phyloP scores from a whole-genome alignment of 176 grass and related monocot species.

The Aegilops umbellulata region DNA sequence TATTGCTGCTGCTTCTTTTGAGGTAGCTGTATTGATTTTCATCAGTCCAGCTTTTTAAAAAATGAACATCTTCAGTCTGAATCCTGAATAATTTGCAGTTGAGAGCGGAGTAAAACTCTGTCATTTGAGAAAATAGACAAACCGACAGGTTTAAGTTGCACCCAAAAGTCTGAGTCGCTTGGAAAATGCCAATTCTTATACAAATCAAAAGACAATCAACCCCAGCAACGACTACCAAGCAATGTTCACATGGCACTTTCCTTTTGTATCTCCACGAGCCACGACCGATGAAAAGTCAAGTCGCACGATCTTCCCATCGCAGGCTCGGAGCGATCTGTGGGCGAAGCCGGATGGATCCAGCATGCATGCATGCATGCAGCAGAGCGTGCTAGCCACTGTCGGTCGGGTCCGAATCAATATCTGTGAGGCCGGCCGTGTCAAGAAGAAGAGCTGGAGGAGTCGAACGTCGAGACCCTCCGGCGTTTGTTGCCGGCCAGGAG shows the following conservation, averaged over 20 bases:
- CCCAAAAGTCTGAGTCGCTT: neutral
- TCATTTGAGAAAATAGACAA: neutral
- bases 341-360: neutral
- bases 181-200: neutral
- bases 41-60: neutral
- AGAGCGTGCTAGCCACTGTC: neutral
- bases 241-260: neutral
- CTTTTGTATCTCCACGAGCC: neutral
- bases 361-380: neutral
- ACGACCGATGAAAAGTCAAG: neutral
- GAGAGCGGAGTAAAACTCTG: neutral
- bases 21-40: neutral
- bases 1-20: neutral
- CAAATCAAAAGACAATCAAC: neutral
- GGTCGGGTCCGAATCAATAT: neutral
- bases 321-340: neutral
- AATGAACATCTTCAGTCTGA: neutral
- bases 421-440: neutral
- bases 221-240: neutral
- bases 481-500: slow-evolving; percentile 71
- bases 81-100: neutral
- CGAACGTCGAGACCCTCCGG: slow-evolving; percentile 49
- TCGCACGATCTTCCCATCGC: neutral
- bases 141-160: neutral
- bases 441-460: slow-evolving; percentile 76